These are phyloP conservation scores for Phytophthora palmivora DNA, from an alignment of 352 stramenopile species.

Conservation along the genomic window DNA sequence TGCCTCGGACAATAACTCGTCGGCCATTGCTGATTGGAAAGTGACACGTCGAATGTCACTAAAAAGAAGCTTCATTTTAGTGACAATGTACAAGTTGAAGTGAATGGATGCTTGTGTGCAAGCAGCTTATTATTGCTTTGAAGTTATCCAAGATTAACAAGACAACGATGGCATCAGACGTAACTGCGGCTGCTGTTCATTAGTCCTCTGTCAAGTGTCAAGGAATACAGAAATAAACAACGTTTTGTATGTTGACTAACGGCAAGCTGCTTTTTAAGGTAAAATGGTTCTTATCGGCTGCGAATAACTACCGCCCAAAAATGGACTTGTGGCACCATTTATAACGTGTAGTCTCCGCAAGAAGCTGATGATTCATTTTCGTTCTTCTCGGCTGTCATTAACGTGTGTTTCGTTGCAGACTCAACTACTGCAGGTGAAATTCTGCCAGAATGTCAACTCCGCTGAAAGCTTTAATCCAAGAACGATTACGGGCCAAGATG, in stretches of 20 bases:
- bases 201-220: slow-evolving; percentile 5
- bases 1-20: slow-evolving; percentile 59
- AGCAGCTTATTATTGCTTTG: too few species aligned
- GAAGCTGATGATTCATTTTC: slow-evolving; percentile 31
- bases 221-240: background rate
- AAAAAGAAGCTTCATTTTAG: background rate
- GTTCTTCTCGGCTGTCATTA: slow-evolving; percentile 22
- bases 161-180: slow-evolving; percentile 13
- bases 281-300: slow-evolving; percentile 9
- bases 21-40: slow-evolving; percentile 15
- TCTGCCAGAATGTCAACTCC: slow-evolving; percentile 55
- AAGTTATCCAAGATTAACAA: too few species aligned
- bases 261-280: slow-evolving; percentile 11
- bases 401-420: background rate
- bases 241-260: background rate
- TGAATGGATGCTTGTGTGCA: too few species aligned
- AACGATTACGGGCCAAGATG: slow-evolving; percentile 76
- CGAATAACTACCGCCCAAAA: slow-evolving; percentile 22
- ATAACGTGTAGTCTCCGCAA: slow-evolving; percentile 13
- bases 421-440: background rate
- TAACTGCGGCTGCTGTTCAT: slow-evolving; percentile 9
- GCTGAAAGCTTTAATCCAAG: slow-evolving; percentile 76
- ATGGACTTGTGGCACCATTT: slow-evolving; percentile 13
- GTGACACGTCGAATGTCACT: slow-evolving; percentile 21
- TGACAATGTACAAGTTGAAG: background rate